Base-by-base conservation (phyloP, 495 filamentous ascomycete species). In the Lasiosphaeria hispida region DNA sequence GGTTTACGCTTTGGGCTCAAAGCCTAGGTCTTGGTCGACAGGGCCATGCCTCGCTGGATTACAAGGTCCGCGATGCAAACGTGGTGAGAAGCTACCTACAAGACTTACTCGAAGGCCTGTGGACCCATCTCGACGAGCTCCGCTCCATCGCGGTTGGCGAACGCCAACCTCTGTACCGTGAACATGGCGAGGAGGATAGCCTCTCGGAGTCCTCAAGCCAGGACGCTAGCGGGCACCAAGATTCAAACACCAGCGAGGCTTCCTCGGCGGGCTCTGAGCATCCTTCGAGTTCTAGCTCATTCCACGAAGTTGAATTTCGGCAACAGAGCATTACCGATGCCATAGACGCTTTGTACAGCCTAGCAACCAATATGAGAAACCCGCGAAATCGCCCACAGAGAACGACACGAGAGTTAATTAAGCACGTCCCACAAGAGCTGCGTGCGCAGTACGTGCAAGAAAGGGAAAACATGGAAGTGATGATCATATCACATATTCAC, bases 1-100 rank as follows among this genome's bases (percentile, higher is more conserved):
- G 60, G n/a, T 64, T 64, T 10, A 43, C 19, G 19, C 14, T 61
- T 8, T 64, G 62, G 53, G 62, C 58, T 9, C 48, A 55, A 14
- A 61, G 39, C 38, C 44, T 64, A 1, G 62, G 62, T 8, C 36
- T 64, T 7, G 40, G 43, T 39, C 58, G 59, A 5, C 30, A 43
- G 11, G 62, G 62, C 14, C 62, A 64, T 40, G 54, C 58, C 15
- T 60, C 58, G 1, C 58, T 64, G 7, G 62, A 64, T 41, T 64
- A 64, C 47, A 42, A 58, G 13, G 58, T 64, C 23, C 41, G 62
- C 10, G 62, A 64, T 51, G 54, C 54, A 7, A 15, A 14, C 7
- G 15, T 58, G 9, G 30, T 64, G 10, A 64, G 50, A 15, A 8
- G n/a, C 7, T 34, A 18, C 5, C 51, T 51, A 10, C 7, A 18